Evolutionary conservation across 2,329 filamentous ascomycete species (phyloP).

Genomic region (Bipolaris gigantea): DNA sequence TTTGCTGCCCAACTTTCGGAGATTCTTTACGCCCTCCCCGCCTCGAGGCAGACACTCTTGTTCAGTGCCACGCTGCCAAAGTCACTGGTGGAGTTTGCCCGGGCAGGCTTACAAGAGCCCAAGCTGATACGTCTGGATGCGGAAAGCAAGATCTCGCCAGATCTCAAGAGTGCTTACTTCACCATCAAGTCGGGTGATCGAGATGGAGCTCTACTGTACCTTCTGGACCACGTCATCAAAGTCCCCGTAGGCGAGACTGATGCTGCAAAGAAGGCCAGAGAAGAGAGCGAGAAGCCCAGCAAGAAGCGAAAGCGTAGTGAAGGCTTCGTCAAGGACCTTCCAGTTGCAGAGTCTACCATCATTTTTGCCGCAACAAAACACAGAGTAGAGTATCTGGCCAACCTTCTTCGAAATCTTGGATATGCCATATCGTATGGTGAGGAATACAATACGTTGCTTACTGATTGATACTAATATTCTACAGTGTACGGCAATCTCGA

Average conservation of each 20-base stretch:
- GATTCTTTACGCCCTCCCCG: slow-evolving; percentile 85
- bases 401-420: slow-evolving; percentile 75
- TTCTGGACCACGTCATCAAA: slow-evolving; percentile 89
- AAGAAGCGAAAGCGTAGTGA: slow-evolving; percentile 74
- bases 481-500: slow-evolving; percentile 87
- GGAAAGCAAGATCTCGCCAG: slow-evolving; percentile 93
- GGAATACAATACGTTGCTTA: not conserved
- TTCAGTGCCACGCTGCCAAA: slow-evolving; percentile 96
- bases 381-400: slow-evolving; percentile 89
- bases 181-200: slow-evolving; percentile 90
- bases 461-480: slow-evolving; percentile 1
- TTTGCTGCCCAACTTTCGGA: slow-evolving; percentile 92
- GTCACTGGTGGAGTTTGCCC: slow-evolving; percentile 91
- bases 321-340: slow-evolving; percentile 64
- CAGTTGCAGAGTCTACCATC: slow-evolving; percentile 89
- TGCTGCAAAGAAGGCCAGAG: slow-evolving; percentile 50
- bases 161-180: slow-evolving; percentile 95
- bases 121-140: slow-evolving; percentile 87
- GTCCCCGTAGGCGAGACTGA: slow-evolving; percentile 73
- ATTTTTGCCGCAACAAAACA: slow-evolving; percentile 95
- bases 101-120: slow-evolving; percentile 90
- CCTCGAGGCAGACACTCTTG: slow-evolving; percentile 82
- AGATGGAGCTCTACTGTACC: slow-evolving; percentile 85
- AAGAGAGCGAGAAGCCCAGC: slow-evolving; percentile 49
- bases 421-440: slow-evolving; percentile 79